A percentile compares a stretch with the other conserved stretches of the same genome.
phyloP scores from a whole-genome alignment of 495 filamentous ascomycete species.

The Hypoxylon crocopeplum region DNA sequence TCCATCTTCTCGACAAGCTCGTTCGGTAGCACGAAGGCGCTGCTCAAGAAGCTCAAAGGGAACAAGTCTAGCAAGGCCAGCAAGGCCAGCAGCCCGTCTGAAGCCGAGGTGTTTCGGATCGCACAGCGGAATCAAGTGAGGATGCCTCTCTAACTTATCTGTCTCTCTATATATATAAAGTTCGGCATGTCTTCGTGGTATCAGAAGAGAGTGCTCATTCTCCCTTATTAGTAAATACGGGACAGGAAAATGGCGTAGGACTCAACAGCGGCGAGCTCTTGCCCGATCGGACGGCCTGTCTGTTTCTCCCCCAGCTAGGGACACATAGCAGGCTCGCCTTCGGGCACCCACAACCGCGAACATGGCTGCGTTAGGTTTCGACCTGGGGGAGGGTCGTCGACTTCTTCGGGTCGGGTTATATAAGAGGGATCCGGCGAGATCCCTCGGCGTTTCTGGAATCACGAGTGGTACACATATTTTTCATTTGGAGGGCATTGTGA shows the following conservation, averaged over 20 bases:
- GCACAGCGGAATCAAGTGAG: constrained; percentile 25
- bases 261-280: not conserved
- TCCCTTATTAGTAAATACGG: not conserved
- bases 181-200: too few relatives aligned
- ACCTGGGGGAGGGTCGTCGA: not conserved
- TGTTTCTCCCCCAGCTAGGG: not conserved
- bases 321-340: not conserved
- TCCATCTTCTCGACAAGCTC: constrained; percentile 43
- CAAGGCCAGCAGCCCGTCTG: not conserved
- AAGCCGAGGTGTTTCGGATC: constrained; percentile 13
- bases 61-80: constrained; percentile 5
- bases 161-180: not conserved
- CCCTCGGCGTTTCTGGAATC: not conserved
- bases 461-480: not conserved
- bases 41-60: constrained; percentile 43
- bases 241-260: not conserved
- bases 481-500: not conserved
- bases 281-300: not conserved
- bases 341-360: not conserved
- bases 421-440: not conserved
- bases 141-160: constrained; percentile 21
- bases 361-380: not conserved
- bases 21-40: constrained; percentile 37
- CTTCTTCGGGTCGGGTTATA: not conserved
- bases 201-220: too few relatives aligned